Base-by-base conservation (phyloP, 202 grass and related monocot species). In the Carex arenaria region DNA sequence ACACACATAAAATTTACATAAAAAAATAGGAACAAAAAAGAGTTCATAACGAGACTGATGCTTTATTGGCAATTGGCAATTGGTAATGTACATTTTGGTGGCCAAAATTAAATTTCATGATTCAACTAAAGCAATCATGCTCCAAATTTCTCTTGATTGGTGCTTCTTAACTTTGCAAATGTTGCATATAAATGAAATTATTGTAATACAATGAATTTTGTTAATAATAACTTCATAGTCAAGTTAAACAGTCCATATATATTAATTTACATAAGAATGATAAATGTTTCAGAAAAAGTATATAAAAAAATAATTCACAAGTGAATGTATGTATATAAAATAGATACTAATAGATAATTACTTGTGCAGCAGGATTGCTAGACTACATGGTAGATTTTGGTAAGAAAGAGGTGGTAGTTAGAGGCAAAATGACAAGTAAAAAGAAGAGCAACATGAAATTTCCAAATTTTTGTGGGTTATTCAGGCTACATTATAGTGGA, bases 321-420 rank as follows among this genome's bases (percentile, higher is more conserved):
- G 12, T 65, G 13, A 66, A 34, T 23, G 56, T 10, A 30, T 28
- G 10, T 13, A 8, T 52, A 22, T 3, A 28, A 57, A 17, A 75
- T 53, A 26, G 14, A 43, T 49, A 81, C 1, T 54, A 28, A 42
- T 30, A 72, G 6, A 47, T 60, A 72, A 62, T 67, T 66, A 49
- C 23, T 79, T 87, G 4, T 89, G 55, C 85, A 99, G 93, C 87
- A 92, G 96, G 96, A 82, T 62, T 99, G 59, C 79, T 96, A 49
- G 96, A 99, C 59, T 99, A 99, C 84, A 94, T 93, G 93, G 96
- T 99, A 84, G 96, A 99, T 84, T 89, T 99, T 59, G 83, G 87
- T 54, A 97, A 97, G 91, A 94, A 92, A 80, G 97, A 99, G 56
- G 91, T 96, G 67, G 94, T 87, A 11, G 88, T 99, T 53, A 91